Base-by-base conservation (phyloP, 1,284 basidiomycete species). In the Boletus smithii region DNA sequence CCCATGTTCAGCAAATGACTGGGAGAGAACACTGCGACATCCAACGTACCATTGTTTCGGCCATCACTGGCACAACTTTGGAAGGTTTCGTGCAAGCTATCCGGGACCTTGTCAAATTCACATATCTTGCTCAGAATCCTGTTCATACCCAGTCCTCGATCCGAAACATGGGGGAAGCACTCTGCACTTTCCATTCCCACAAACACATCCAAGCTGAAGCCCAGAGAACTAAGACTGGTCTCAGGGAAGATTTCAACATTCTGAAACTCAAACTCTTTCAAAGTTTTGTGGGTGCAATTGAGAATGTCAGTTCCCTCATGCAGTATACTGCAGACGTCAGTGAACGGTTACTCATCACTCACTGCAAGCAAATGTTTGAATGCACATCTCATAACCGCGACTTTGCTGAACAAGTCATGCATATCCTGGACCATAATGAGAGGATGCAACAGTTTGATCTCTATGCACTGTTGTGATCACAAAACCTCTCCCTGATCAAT, bases 1-100 rank as follows among this genome's bases (percentile, higher is more conserved):
- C 44, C 11, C 42, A 46, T 14, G 17, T 53, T 16, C 29, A 46
- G 6, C 48, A 50, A 31, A 44, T 51, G 50, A 51, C 45, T 5
- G 37, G 50, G n/a, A 27, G 31, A 9, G 50, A 48, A 23, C 46
- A 47, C 16, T 23, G 20, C 3, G 31, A 51, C 6, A 47, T 51
- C n/a, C 50, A 48, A 14, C 32, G 26, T 1, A 47, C 13, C 0
- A 42, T 47, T 14, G 30, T 51, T 20, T 2, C 45, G 2, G 31
- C 24, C 1, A 41, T 51, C 4, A 18, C 37, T 10, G 34, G 44
- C 2, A 20, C 26, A 4, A 14, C 41, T 0, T 8, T n/a, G 3
- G 13, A 17, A 5, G 14, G 11, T 3, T 39, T 44, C 17, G 16
- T 44, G 1, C 2, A 5, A 10, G 33, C 35, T 3, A 40, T 51